phyloP scores from a whole-genome alignment of 176 grass and related monocot species.

The Musa itinerans region DNA sequence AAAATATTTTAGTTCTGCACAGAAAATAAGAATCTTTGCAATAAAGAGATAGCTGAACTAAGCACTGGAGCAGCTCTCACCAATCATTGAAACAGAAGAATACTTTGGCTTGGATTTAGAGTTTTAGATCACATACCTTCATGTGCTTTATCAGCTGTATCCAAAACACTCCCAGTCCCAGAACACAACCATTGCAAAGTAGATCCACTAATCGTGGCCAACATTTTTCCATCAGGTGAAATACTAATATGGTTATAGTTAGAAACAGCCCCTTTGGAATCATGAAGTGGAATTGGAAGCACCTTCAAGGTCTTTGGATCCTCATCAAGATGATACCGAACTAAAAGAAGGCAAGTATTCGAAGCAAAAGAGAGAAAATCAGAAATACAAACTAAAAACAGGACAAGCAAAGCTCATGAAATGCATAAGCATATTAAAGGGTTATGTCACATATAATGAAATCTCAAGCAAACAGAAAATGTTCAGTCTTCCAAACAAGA shows the following conservation, averaged over 20 bases:
- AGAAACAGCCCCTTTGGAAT: slow-evolving; percentile 61
- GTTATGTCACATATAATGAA: background rate
- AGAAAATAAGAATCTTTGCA: too few species aligned
- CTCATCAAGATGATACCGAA: slow-evolving; percentile 95
- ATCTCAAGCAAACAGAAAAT: background rate
- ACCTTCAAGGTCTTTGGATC: slow-evolving; percentile 87
- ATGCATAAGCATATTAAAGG: background rate
- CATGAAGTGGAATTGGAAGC: slow-evolving; percentile 63
- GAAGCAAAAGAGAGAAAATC: background rate
- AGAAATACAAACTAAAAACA: background rate
- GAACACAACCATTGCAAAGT: slow-evolving; percentile 77
- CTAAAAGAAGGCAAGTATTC: slow-evolving; percentile 34
- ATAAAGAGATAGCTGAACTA: background rate
- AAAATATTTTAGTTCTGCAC: too few species aligned
- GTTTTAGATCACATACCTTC: slow-evolving; percentile 49
- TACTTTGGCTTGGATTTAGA: background rate
- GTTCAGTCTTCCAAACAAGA: background rate
- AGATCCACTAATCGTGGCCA: slow-evolving; percentile 52
- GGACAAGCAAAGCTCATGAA: background rate
- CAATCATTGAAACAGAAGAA: background rate
- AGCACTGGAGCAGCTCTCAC: background rate
- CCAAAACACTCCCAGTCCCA: slow-evolving; percentile 71
- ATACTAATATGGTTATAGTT: slow-evolving; percentile 72
- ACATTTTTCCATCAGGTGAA: slow-evolving; percentile 71
- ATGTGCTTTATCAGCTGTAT: slow-evolving; percentile 83